Base-by-base conservation (phyloP, 352 stramenopile species). In the Globisporangium canariense region DNA sequence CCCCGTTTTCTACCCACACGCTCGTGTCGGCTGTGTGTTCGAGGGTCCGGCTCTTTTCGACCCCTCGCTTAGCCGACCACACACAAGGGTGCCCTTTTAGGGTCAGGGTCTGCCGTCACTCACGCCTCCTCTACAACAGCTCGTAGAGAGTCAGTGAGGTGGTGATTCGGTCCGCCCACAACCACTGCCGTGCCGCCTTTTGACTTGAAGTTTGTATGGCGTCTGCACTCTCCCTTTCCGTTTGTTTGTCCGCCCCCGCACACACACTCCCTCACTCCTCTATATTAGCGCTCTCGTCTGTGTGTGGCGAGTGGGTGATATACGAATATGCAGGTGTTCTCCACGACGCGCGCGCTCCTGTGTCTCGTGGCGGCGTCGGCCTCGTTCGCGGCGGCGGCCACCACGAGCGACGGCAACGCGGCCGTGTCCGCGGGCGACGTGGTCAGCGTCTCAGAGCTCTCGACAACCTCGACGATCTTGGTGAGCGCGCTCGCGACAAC, bases 401-500 rank as follows among this genome's bases (percentile, higher is more conserved):
- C 57, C 0, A 49, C 6, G 18, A 51, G 32, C 22, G 52, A 60
- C 18, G 41, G 41, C 41, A 61, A 67, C 36, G 60, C 38, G 22
- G 36, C 18, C 28, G 62, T 62, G 53, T 58, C 47, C 6, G 62
- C 62, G 1, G 54, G 55, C 16, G 54, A 61, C 36, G 62, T 58
- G 45, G 32, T 67, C 41, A 57, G n/a, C 41, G 53, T 58, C 34
- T 34, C 62, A 45, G 14, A 36, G 34, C 52, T 67, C 45, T 58
- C 62, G 32, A 32, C 28, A 8, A 30, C 43, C 30, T 43, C 53
- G 4, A 32, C 25, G 16, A 45, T 62, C 45, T 51, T 20, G 5
- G 62, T 67, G 43, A 56, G 30, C 22, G 62, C 62, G 32, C 53
- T 67, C 53, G 62, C 62, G 53, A 62, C 53, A 53, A 61, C 61